Base-by-base conservation (phyloP, 192 early-diverging fungal species). In the Phycomyces blakesleeanus region DNA sequence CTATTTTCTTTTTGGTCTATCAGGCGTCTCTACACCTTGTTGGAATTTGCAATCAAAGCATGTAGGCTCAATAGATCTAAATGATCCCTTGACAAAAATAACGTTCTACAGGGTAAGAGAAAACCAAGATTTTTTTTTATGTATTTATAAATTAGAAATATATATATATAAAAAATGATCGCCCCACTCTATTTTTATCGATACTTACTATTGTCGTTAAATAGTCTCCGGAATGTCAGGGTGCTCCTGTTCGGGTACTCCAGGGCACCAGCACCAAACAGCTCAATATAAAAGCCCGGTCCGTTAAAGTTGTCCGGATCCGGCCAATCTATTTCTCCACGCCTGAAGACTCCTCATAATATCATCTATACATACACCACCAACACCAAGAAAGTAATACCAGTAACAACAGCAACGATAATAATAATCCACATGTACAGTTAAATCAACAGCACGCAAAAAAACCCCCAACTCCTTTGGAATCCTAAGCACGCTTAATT, bases 71-170 rank as follows among this genome's bases (percentile, higher is more conserved):
- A 38, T 37, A 29, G 59, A 51, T 20, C 26, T 61, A 16, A 61
- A 61, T 52, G 59, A 61, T 22, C 59, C 59, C n/a, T 38, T 61
- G 11, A 47, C 49, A 20, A 61, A 51, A 51, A 29, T 61, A 37
- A 61, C 50, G 14, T 61, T 61, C 51, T 61, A 39, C 34, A 61
- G 59, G 18, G 59, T 61, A 61, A 24, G 59, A n/a, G 29, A 34
- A n/a, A n/a, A n/a, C n/a, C n/a, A n/a, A n/a, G n/a, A n/a, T n/a
- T n/a, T n/a, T n/a, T n/a, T n/a, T n/a, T n/a, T n/a, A n/a, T 34
- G 3, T 34, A 34, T 34, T 34, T 7, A 5, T 34, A 34, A 34
- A 34, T 34, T n/a, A n/a, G n/a, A n/a, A n/a, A n/a, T n/a, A n/a
- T n/a, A n/a, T n/a, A n/a, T n/a, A n/a, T 14, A 41, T 41, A 14